Conservation (phyloP, 116 monocot genomes). For the Iris pallida region DNA sequence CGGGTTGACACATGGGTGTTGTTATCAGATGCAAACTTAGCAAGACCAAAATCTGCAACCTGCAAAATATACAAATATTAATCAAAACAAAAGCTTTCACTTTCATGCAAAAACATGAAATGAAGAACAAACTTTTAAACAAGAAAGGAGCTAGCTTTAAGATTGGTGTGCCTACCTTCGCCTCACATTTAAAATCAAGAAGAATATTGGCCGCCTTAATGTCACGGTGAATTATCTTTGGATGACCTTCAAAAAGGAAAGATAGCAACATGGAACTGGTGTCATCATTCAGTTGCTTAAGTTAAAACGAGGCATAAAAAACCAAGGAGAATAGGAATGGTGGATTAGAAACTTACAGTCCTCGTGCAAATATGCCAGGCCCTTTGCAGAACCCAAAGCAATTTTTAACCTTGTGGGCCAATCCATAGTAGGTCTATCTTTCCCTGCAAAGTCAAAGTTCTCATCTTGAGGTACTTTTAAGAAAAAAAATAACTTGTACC, state of each 20-base stretch:
- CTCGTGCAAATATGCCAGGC: constrained; percentile 20
- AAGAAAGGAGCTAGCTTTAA: no score
- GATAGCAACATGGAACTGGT: background rate
- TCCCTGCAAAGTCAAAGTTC: background rate
- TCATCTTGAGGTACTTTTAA: no score
- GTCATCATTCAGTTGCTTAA: background rate
- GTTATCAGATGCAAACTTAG: constrained; percentile 4
- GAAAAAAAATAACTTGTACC: no score
- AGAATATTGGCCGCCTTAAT: constrained; percentile 44
- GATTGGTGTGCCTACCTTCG: constrained; percentile 16
- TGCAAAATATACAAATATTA: background rate
- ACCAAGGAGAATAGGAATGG: background rate
- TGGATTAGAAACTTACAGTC: constrained; percentile 6
- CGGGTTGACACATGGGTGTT: constrained; percentile 13
- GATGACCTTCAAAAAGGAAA: constrained; percentile 20
- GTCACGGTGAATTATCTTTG: constrained; percentile 35
- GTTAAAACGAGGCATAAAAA: background rate
- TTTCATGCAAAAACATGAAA: background rate
- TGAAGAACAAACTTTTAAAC: background rate
- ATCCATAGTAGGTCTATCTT: constrained; percentile 6
- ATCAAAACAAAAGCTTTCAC: background rate
- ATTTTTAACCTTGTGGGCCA: constrained; percentile 14
- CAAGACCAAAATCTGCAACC: constrained; percentile 27
- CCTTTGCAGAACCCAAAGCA: constrained; percentile 20
- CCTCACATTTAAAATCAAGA: constrained; percentile 30